Percentiles rank a stretch among this genome's conserved stretches.
Evolutionary conservation across 164 flowering plant species (phyloP).

Genomic region (Malania oleifera): DNA sequence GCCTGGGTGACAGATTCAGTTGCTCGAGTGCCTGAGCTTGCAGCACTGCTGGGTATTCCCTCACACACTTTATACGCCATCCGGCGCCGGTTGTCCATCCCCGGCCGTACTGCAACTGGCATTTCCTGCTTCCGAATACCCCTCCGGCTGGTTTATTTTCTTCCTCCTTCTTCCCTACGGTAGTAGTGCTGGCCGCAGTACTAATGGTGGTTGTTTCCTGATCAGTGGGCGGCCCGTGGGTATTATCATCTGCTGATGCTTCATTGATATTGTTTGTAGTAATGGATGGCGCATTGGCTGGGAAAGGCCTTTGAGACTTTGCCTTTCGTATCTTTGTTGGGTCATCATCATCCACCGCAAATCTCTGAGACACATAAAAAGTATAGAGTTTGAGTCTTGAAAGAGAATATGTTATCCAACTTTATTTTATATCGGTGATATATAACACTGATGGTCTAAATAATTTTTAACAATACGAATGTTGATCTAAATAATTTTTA

Average conservation of each 20-base stretch:
- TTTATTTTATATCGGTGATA: too few relatives aligned
- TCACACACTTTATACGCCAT: constrained; percentile 30
- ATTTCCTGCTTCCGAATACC: too few relatives aligned
- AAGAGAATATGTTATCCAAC: constrained; percentile 22
- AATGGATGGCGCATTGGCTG: not conserved
- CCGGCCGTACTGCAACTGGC: not conserved
- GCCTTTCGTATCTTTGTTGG: not conserved
- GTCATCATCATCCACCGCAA: constrained; percentile 33
- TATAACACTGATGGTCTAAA: too few relatives aligned
- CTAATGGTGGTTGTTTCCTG: too few relatives aligned
- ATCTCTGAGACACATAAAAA: constrained; percentile 21
- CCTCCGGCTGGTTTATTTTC: too few relatives aligned
- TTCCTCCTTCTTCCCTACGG: too few relatives aligned
- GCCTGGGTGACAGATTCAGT: constrained; percentile 25
- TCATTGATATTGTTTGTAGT: not conserved
- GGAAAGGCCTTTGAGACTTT: not conserved
- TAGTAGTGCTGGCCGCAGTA: too few relatives aligned
- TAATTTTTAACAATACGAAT: too few relatives aligned
- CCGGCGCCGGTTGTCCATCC: constrained; percentile 34
- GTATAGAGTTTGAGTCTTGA: not conserved
- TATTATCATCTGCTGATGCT: too few relatives aligned
- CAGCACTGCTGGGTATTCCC: constrained; percentile 28
- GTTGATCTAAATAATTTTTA: too few relatives aligned
- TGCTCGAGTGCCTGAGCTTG: constrained; percentile 27
- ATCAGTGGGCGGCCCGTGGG: too few relatives aligned